Conservation (phyloP, 2,329 filamentous ascomycete genomes). For the Bipolaris victoriae region DNA sequence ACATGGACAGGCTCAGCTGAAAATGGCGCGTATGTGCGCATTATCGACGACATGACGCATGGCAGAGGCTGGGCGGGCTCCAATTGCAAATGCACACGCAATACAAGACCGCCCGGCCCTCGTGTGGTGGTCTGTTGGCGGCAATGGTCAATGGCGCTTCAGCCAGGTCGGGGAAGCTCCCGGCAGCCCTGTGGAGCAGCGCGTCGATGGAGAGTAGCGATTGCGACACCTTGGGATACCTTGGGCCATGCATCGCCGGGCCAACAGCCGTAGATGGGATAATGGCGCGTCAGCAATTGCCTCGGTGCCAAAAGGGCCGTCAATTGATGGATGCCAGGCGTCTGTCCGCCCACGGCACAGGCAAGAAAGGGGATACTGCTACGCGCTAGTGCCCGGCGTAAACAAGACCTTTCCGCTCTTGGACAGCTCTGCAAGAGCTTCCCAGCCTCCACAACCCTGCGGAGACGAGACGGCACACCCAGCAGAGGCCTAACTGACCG, state of each 20-base stretch:
- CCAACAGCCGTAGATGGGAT: conserved; percentile 33
- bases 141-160: conserved; percentile 13
- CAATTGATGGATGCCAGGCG: conserved; percentile 9
- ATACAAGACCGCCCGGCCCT: conserved; percentile 22
- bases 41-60: conserved; percentile 38
- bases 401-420: conserved; percentile 30
- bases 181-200: conserved; percentile 21
- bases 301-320: conserved; percentile 30
- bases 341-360: conserved; percentile 8
- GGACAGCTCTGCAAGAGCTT: conserved; percentile 31
- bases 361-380: conserved; percentile 32
- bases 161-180: conserved; percentile 25
- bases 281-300: conserved; percentile 29
- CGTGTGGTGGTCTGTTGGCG: not conserved
- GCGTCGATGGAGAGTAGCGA: conserved; percentile 11
- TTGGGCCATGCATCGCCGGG: conserved; percentile 26
- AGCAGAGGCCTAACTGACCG: conserved; percentile 37
- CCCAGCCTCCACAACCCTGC: conserved; percentile 29
- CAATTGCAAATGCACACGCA: conserved; percentile 46
- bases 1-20: conserved; percentile 41
- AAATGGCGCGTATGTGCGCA: conserved; percentile 24
- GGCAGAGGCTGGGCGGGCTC: conserved; percentile 21
- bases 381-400: conserved; percentile 31
- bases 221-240: conserved; percentile 16
- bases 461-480: conserved; percentile 32